Base-by-base conservation (phyloP, 78 protist species). In the Chrysochromulina tobinii region DNA sequence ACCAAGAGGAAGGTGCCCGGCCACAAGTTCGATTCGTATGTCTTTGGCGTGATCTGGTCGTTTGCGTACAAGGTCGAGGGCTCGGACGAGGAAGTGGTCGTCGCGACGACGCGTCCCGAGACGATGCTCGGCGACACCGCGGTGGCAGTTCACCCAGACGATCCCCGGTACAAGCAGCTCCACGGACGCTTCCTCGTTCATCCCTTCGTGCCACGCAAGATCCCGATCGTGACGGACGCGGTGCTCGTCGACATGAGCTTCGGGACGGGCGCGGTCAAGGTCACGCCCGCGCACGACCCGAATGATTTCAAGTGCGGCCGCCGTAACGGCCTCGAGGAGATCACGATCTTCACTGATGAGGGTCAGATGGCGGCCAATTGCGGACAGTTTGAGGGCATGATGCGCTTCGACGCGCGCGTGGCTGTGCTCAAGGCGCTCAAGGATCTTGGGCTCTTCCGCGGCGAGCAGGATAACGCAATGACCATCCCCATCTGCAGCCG, bases 111-210 rank as follows among this genome's bases (percentile, higher is more conserved):
- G 1, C 99, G 99, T 72, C 95, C 96, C 4, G 99, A 99, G 94
- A 99, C 99, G 11, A 99, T 99, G 97, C 94, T 99, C 57, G 99
- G 99, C 2, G 99, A 99, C 81, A 92, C 98, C 18, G 99, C 99
- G 54, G 97, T 99, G 9, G 99, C 99, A n/a, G 94, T 99, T 68
- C 98, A 99, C 94, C 99, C 99, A 48, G 87, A 79, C 48, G 87
- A 98, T 90, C 18, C 59, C n/a, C 57, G 88, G 38, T 87, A 87
- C 58, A 50, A 21, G 91, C 96, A 92, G 66, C 94, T 97, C 25
- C 96, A 93, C 89, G 99, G 99, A 53, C 94, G 94, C 95, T 18
- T 5, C 48, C 93, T 96, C 55, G 5, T 25, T 18, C 98, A 97
- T 89, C 99, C 99, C 85, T 95, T 96, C 93, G 18, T 69, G 25